A percentile compares a stretch with the other conserved stretches of the same genome.
These are phyloP conservation scores for Aspergillus steynii DNA, from an alignment of 495 filamentous ascomycete species.

Conservation along the genomic window DNA sequence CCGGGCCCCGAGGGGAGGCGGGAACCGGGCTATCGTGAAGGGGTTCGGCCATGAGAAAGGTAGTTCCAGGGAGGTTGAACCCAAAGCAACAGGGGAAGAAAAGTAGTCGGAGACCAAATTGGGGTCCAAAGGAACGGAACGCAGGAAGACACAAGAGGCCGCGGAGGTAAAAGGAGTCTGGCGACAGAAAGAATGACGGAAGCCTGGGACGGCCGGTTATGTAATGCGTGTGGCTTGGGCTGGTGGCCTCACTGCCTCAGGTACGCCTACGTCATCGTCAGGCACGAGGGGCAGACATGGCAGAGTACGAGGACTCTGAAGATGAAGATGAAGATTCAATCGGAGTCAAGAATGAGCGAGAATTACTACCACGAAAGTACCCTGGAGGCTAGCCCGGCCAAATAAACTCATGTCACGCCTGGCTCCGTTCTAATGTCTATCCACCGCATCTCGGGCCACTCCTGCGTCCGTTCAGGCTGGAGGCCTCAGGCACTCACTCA, in stretches of 20 bases:
- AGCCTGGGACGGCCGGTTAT: slow-evolving; percentile 7
- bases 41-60: slow-evolving; percentile 38
- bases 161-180: slow-evolving; percentile 2
- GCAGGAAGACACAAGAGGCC: background rate
- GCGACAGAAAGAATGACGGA: background rate
- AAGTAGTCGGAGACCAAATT: background rate
- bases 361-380: no score
- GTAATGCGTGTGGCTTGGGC: background rate
- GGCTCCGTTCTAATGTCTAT: no score
- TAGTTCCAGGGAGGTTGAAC: background rate
- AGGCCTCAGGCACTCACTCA: slow-evolving; percentile 11
- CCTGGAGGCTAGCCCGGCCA: no score
- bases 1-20: slow-evolving; percentile 32
- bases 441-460: background rate
- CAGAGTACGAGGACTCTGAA: no score
- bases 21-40: slow-evolving; percentile 31
- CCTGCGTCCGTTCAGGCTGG: background rate
- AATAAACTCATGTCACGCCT: no score
- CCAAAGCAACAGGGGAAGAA: background rate
- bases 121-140: background rate
- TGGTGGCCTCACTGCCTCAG: background rate
- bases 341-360: no score
- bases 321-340: no score
- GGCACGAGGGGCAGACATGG: background rate
- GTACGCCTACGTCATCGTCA: background rate